Percentiles rank a stretch among this genome's conserved stretches.
Evolutionary conservation across 768 basidiomycete species (phyloP).

Genomic region (Bullera alba): DNA sequence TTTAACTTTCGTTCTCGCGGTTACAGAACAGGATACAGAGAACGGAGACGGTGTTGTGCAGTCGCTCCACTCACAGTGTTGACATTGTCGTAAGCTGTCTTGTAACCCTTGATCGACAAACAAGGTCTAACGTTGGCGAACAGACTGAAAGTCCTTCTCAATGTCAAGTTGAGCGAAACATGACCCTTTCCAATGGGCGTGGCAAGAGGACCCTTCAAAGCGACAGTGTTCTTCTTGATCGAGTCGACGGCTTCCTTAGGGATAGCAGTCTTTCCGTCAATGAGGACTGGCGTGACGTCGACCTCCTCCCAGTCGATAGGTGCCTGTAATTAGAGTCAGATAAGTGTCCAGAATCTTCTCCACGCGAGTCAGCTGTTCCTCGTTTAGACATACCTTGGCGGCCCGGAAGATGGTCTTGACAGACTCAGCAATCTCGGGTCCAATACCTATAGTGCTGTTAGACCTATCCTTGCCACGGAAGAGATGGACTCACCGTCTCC

Average conservation of each 20-base stretch:
- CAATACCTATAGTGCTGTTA: slow-evolving; percentile 63
- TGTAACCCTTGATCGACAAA: slow-evolving; percentile 88
- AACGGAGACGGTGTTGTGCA: background rate
- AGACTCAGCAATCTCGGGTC: slow-evolving; percentile 94
- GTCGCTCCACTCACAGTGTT: slow-evolving; percentile 54
- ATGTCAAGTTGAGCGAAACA: slow-evolving; percentile 92
- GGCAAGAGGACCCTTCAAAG: slow-evolving; percentile 93
- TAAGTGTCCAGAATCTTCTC: background rate
- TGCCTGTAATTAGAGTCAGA: slow-evolving; percentile 54
- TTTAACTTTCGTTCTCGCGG: background rate
- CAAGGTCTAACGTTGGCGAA: slow-evolving; percentile 99
- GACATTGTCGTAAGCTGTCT: slow-evolving; percentile 97
- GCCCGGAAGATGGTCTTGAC: slow-evolving; percentile 87
- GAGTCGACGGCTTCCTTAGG: slow-evolving; percentile 84
- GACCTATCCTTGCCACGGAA: background rate
- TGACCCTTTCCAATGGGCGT: slow-evolving; percentile 99
- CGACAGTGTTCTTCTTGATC: slow-evolving; percentile 94
- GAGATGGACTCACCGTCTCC: slow-evolving; percentile 67
- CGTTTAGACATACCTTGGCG: slow-evolving; percentile 56
- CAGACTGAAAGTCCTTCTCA: slow-evolving; percentile 93
- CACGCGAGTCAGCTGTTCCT: background rate
- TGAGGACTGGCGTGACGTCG: slow-evolving; percentile 85
- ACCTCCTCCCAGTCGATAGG: slow-evolving; percentile 99
- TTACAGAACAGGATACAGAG: background rate
- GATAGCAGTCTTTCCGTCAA: slow-evolving; percentile 93